A percentile compares a stretch with the other conserved stretches of the same genome.
Evolutionary conservation across 352 stramenopile genomes (phyloP).

Genomic region (Stramenopiles sp.): DNA sequence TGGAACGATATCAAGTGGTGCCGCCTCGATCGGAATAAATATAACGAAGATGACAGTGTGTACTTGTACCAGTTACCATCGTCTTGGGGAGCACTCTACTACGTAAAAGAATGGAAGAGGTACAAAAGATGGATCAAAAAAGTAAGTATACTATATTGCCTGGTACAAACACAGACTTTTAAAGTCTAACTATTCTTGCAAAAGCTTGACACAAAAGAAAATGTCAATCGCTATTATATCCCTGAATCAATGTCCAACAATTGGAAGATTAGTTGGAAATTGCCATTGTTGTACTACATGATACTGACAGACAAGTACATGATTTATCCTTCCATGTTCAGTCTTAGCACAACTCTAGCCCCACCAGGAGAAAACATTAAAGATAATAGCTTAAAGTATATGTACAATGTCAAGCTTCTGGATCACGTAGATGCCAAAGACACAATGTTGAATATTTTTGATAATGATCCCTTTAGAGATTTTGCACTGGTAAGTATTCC

Average conservation of each 20-base stretch:
- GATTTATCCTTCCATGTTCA: not conserved
- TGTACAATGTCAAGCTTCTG: not conserved
- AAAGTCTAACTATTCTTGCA: no score
- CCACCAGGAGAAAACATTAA: constrained; percentile 2
- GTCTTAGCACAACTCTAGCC: not conserved
- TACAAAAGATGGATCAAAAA: not conserved
- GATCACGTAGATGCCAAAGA: no score
- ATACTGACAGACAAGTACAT: not conserved
- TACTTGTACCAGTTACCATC: not conserved
- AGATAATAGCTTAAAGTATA: not conserved
- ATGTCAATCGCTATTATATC: not conserved
- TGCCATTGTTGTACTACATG: not conserved
- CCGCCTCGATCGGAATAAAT: not conserved
- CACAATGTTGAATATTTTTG: no score
- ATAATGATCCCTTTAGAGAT: no score
- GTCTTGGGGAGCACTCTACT: not conserved
- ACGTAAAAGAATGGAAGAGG: not conserved
- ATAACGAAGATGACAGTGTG: not conserved
- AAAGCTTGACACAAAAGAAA: not conserved
- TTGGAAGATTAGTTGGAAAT: not conserved
- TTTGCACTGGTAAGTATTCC: no score
- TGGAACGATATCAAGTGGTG: constrained; percentile 9
- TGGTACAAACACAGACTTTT: no score
- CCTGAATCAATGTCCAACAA: constrained; percentile 10
- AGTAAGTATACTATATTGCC: no score